Base-by-base conservation (phyloP, 2,329 filamentous ascomycete genomes). In the Fusarium floridanum region DNA sequence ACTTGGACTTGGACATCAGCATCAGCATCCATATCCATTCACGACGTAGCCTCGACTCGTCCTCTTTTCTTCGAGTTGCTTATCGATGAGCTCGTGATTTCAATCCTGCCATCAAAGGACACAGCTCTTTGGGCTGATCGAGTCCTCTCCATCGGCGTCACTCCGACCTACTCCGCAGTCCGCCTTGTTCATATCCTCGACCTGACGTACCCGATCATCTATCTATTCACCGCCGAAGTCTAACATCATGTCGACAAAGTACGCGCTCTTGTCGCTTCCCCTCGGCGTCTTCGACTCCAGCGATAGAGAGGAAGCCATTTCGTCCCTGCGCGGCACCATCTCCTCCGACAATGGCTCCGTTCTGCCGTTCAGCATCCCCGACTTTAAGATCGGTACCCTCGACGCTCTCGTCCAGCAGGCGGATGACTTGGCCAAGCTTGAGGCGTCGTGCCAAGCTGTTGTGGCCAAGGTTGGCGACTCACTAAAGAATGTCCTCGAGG, bases 361-460 rank as follows among this genome's bases (percentile, higher is more conserved):
- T 55, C 86, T 91, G 61, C 91, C 92, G 3, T 98, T 98, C 81
- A 86, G 90, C 66, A 93, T 98, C 73, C 97, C 97, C 22, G 93
- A 95, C 75, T 98, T 99, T 89, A 99, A 98, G 87, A 97, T 99
- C 82, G 97, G 97, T 68, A 98, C 97, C 0, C 89, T 99, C 41
- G 97, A 99, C 85, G 95, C 94, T 43, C 88, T 99, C 67, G 95
- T 99, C 53, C 94, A 98, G 85, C 96, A 99, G 84, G 97, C 97
- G 66, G 97, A 99, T 81, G 97, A 98, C 81, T 88, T 99, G 64
- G 89, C 92, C 68, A 98, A 98, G 90, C 91, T 98, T 61, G 94
- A 97, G 76, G 83, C 88, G 39, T 89, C 90, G 39, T 98, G 95
- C 82, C 91, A 95, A 83, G 90, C 88, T 63, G 94, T 98, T 8